Percentiles rank a stretch among this genome's conserved stretches.
phyloP scores from a whole-genome alignment of 257 asterid genomes.

The Lycium barbarum region DNA sequence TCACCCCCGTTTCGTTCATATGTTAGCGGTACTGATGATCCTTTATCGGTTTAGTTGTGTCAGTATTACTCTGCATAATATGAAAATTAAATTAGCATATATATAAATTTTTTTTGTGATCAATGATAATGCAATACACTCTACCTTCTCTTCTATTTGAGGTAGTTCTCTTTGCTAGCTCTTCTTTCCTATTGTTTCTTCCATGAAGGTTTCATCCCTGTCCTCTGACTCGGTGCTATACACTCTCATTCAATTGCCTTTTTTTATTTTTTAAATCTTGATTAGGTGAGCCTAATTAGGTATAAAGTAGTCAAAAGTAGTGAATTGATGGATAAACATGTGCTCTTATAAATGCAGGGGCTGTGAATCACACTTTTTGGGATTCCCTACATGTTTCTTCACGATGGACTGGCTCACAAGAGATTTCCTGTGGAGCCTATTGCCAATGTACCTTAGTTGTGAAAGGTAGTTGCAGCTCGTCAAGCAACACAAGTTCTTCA shows the following conservation, averaged over 20 bases:
- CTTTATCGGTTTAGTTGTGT: neutral
- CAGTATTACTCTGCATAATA: too few relatives aligned
- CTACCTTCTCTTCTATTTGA: neutral
- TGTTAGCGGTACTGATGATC: neutral
- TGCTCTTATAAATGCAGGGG: constrained; percentile 56
- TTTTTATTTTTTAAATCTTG: neutral
- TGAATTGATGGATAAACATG: neutral
- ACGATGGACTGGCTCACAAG: constrained; percentile 93
- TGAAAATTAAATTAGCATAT: neutral
- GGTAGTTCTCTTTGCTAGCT: too few relatives aligned
- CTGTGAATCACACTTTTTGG: constrained; percentile 94
- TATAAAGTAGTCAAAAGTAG: neutral
- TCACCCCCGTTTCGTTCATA: neutral
- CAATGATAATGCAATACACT: neutral
- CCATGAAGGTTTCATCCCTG: too few relatives aligned
- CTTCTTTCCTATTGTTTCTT: too few relatives aligned
- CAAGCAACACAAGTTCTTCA: constrained; percentile 49
- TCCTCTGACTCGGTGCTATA: too few relatives aligned
- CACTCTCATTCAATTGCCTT: too few relatives aligned
- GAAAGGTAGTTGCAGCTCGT: constrained; percentile 88
- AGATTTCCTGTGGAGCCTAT: constrained; percentile 93
- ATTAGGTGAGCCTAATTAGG: neutral
- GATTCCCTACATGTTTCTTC: constrained; percentile 96
- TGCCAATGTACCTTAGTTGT: constrained; percentile 79
- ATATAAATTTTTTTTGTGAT: neutral